A percentile compares a stretch with the other conserved stretches of the same genome.
Evolutionary conservation across 2,329 filamentous ascomycete species (phyloP).

Genomic region (Myotisia sp.): DNA sequence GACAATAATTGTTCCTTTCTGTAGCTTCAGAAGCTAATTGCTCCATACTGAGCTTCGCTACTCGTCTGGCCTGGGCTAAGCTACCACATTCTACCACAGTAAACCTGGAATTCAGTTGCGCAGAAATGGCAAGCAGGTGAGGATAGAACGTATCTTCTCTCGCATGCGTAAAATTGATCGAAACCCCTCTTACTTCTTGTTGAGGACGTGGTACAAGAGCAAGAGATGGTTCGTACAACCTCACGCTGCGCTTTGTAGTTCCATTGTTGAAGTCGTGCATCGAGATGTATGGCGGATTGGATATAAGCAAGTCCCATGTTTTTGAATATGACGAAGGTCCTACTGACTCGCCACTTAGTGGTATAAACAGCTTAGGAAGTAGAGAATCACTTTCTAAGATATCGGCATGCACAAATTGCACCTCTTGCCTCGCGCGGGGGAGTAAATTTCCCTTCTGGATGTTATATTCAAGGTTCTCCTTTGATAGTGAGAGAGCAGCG

Average conservation of each 20-base stretch:
- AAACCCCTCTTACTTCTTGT: background rate
- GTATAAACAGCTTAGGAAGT: background rate
- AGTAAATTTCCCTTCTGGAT: slow-evolving; percentile 18
- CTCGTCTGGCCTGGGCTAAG: slow-evolving; percentile 20
- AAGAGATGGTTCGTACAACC: slow-evolving; percentile 63
- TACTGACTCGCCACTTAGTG: background rate
- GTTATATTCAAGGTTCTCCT: slow-evolving; percentile 48
- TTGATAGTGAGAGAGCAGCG: slow-evolving; percentile 50
- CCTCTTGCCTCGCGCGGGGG: slow-evolving; percentile 17
- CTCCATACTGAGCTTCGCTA: slow-evolving; percentile 12
- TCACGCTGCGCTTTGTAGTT: slow-evolving; percentile 58
- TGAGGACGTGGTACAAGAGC: slow-evolving; percentile 53
- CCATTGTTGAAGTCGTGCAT: slow-evolving; percentile 41
- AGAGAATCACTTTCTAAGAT: slow-evolving; percentile 18
- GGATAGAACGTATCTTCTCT: slow-evolving; percentile 26
- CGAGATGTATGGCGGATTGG: slow-evolving; percentile 89
- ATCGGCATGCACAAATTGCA: slow-evolving; percentile 37
- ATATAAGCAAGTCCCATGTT: slow-evolving; percentile 53
- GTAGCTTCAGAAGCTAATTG: no score
- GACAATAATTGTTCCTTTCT: background rate
- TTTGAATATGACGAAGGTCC: no score
- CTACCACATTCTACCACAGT: slow-evolving; percentile 27
- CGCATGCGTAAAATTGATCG: no score
- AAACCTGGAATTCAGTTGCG: slow-evolving; percentile 16
- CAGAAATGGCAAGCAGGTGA: slow-evolving; percentile 18